Evolutionary conservation across 768 basidiomycete genomes (phyloP).

Genomic region (Termitomyces bulborhizus): DNA sequence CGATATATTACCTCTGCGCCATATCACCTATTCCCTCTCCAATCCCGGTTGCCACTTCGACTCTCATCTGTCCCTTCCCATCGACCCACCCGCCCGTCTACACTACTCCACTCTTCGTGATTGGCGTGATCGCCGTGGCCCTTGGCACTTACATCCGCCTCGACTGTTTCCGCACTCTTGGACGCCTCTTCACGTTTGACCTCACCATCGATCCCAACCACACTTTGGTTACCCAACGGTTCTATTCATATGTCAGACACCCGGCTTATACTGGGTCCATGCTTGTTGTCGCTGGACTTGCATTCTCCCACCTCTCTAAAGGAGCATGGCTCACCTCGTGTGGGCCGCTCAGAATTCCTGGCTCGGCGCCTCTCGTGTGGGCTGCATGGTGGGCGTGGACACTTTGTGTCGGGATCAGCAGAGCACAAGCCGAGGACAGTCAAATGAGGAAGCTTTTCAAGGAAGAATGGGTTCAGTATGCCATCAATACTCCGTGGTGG

Average conservation of each 20-base stretch:
- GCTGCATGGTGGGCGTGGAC: constrained; percentile 38
- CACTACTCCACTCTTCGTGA: constrained; percentile 26
- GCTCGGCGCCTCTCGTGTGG: constrained; percentile 21
- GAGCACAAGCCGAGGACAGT: constrained; percentile 41
- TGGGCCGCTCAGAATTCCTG: constrained; percentile 20
- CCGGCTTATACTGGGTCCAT: constrained; percentile 44
- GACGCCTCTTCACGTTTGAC: constrained; percentile 42
- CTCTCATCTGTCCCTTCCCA: constrained; percentile 21
- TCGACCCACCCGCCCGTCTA: constrained; percentile 16
- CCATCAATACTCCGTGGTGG: constrained; percentile 35
- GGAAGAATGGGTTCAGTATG: constrained; percentile 40
- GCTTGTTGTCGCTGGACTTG: constrained; percentile 33
- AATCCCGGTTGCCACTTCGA: constrained; percentile 24
- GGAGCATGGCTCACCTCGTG: constrained; percentile 34
- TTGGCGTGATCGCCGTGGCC: constrained; percentile 28
- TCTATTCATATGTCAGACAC: constrained; percentile 41
- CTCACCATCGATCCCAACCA: constrained; percentile 39
- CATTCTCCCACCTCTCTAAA: constrained; percentile 31
- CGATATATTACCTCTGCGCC: constrained; percentile 12
- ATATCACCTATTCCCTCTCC: constrained; percentile 16
- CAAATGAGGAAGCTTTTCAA: constrained; percentile 38
- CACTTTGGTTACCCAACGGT: constrained; percentile 35
- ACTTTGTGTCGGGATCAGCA: constrained; percentile 33
- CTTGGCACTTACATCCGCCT: constrained; percentile 34
- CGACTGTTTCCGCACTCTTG: constrained; percentile 39